Evolutionary conservation across 176 grass and related monocot genomes (phyloP).

Genomic region (Ampelocalamus luodianensis): DNA sequence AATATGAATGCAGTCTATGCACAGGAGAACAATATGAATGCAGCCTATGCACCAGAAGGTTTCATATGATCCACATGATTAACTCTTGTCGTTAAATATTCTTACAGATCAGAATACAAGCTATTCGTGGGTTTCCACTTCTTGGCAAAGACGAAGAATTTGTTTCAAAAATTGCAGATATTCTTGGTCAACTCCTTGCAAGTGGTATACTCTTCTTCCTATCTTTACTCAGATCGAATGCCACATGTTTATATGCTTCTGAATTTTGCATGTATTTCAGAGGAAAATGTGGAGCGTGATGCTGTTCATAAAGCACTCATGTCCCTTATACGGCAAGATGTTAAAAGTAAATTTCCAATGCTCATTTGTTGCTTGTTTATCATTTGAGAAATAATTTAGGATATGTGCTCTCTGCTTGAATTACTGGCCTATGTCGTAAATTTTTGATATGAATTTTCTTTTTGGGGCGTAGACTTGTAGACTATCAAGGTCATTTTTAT

Average conservation of each 20-base stretch:
- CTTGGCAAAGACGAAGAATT: conserved; percentile 89
- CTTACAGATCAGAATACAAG: conserved; percentile 94
- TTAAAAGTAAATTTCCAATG: conserved; percentile 70
- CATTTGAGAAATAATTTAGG: conserved; percentile 5
- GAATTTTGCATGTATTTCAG: conserved; percentile 50
- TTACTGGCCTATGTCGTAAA: not conserved
- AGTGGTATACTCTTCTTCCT: conserved; percentile 64
- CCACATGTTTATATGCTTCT: conserved; percentile 31
- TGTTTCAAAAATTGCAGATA: conserved; percentile 94
- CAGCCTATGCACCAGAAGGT: not conserved
- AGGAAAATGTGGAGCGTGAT: conserved; percentile 99
- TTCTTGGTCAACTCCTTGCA: conserved; percentile 90
- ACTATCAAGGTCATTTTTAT: not conserved
- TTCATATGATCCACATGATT: conserved; percentile 24
- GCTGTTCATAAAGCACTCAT: conserved; percentile 96
- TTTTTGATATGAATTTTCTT: conserved; percentile 34
- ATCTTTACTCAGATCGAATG: conserved; percentile 29
- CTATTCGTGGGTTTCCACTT: conserved; percentile 97
- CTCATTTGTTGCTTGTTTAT: conserved; percentile 30
- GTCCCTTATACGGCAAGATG: conserved; percentile 93
- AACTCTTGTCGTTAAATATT: conserved; percentile 25
- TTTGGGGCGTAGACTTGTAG: not conserved
- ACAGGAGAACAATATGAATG: conserved; percentile 7
- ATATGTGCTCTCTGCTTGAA: conserved; percentile 24
- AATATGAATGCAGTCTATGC: not conserved